These are phyloP conservation scores for Aspergillus asperescens DNA, from an alignment of 495 filamentous ascomycete genomes.

Conservation along the genomic window DNA sequence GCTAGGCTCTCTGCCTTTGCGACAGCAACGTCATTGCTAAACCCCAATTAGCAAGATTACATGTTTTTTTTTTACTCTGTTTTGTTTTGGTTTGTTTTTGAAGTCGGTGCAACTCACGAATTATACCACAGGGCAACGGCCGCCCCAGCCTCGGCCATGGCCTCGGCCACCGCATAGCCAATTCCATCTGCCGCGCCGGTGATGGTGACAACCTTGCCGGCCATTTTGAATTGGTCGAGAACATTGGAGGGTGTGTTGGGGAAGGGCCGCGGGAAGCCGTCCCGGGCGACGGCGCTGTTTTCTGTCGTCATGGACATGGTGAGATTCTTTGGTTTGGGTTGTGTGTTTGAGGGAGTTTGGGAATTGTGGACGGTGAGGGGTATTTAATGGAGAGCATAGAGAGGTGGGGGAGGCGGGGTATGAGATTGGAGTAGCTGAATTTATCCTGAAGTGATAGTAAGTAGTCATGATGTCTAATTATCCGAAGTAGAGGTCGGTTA, in stretches of 20 bases:
- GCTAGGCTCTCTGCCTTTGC: slow-evolving; percentile 29
- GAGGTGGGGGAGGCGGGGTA: too few relatives aligned
- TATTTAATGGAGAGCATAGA: too few relatives aligned
- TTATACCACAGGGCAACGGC: slow-evolving; percentile 37
- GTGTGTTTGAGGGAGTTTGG: too few relatives aligned
- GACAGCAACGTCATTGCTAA: slow-evolving; percentile 32
- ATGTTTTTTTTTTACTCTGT: too few relatives aligned
- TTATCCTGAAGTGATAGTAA: too few relatives aligned
- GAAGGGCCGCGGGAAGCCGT: slow-evolving; percentile 38
- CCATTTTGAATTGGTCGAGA: slow-evolving; percentile 39
- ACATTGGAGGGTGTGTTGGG: slow-evolving; percentile 40
- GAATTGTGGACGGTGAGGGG: too few relatives aligned
- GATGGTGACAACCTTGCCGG: slow-evolving; percentile 35
- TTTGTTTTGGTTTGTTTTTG: too few relatives aligned
- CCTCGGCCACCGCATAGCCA: slow-evolving; percentile 30
- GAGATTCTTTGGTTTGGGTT: not conserved
- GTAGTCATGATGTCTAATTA: too few relatives aligned
- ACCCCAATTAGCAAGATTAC: not conserved
- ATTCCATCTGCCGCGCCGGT: slow-evolving; percentile 37
- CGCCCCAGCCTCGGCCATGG: slow-evolving; percentile 33
- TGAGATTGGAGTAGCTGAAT: too few relatives aligned
- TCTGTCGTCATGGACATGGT: slow-evolving; percentile 47
- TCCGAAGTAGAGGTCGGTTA: too few relatives aligned
- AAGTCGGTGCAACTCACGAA: slow-evolving; percentile 31
- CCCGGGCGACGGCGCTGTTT: slow-evolving; percentile 30